phyloP scores from a whole-genome alignment of 345 rosid species.

The Populus alba region DNA sequence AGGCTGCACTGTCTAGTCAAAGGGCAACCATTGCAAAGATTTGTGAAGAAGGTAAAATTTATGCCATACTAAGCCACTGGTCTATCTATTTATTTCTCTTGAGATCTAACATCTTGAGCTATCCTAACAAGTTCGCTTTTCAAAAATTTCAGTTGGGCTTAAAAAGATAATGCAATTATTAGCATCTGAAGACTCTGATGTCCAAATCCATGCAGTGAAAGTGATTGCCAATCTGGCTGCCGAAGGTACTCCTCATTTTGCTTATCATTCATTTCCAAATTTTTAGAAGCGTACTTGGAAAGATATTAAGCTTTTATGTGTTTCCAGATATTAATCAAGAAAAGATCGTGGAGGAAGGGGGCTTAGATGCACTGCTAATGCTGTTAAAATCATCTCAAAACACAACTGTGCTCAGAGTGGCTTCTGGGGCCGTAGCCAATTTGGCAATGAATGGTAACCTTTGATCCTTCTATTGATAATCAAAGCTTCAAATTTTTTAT shows the following conservation, averaged over 20 bases:
- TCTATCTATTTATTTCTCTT: not conserved
- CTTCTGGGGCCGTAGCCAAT: conserved; percentile 96
- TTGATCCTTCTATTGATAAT: not conserved
- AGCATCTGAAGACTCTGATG: conserved; percentile 75
- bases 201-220: conserved; percentile 90
- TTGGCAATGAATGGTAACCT: conserved; percentile 88
- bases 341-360: conserved; percentile 89
- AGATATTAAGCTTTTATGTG: not conserved
- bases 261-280: not conserved
- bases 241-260: conserved; percentile 56
- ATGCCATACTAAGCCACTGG: not conserved
- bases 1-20: conserved; percentile 62
- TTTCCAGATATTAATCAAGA: conserved; percentile 73
- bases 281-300: not conserved
- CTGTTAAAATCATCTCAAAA: conserved; percentile 65
- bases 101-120: not conserved
- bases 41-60: conserved; percentile 79
- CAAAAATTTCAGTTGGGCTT: conserved; percentile 60
- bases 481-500: not conserved
- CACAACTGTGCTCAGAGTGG: conserved; percentile 82
- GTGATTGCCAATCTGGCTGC: conserved; percentile 97
- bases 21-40: conserved; percentile 86
- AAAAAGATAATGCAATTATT: conserved; percentile 75
- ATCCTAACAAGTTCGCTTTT: conserved; percentile 7
- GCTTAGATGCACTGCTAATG: conserved; percentile 76